Percentiles rank a stretch among this genome's conserved stretches.
These are phyloP conservation scores for Amanita brunnescens DNA, from an alignment of 768 basidiomycete genomes.

Conservation along the genomic window DNA sequence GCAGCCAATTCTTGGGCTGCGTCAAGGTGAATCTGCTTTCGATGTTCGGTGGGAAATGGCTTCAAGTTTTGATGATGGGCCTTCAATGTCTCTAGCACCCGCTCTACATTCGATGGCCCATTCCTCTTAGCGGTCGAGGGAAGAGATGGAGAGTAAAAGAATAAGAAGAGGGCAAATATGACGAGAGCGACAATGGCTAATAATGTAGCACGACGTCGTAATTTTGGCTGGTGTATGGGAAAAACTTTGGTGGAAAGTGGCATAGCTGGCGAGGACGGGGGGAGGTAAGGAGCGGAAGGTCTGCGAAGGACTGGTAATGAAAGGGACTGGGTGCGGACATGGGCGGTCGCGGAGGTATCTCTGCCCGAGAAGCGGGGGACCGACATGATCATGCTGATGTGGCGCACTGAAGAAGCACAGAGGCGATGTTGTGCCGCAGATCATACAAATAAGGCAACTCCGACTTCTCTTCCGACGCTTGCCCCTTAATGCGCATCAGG, in stretches of 20 bases:
- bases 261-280: not conserved
- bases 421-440: not conserved
- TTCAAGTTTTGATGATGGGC: not conserved
- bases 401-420: not conserved
- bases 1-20: slow-evolving; percentile 64
- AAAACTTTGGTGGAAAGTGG: slow-evolving; percentile 11
- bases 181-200: slow-evolving; percentile 45
- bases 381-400: not conserved
- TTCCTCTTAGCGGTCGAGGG: slow-evolving; percentile 28
- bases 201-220: slow-evolving; percentile 44
- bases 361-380: not conserved
- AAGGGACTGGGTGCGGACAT: not conserved
- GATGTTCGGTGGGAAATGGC: not conserved
- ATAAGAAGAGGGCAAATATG: slow-evolving; percentile 44
- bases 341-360: not conserved
- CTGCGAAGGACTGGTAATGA: not conserved
- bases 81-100: slow-evolving; percentile 16
- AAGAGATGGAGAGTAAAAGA: slow-evolving; percentile 37
- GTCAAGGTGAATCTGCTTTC: slow-evolving; percentile 39
- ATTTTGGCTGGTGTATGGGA: slow-evolving; percentile 33
- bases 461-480: too few species aligned
- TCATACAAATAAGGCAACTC: too few species aligned
- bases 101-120: slow-evolving; percentile 24
- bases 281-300: not conserved
- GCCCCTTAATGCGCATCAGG: not conserved